These are phyloP conservation scores for Alternaria incomplexa DNA, from an alignment of 2,329 filamentous ascomycete species.

Conservation along the genomic window DNA sequence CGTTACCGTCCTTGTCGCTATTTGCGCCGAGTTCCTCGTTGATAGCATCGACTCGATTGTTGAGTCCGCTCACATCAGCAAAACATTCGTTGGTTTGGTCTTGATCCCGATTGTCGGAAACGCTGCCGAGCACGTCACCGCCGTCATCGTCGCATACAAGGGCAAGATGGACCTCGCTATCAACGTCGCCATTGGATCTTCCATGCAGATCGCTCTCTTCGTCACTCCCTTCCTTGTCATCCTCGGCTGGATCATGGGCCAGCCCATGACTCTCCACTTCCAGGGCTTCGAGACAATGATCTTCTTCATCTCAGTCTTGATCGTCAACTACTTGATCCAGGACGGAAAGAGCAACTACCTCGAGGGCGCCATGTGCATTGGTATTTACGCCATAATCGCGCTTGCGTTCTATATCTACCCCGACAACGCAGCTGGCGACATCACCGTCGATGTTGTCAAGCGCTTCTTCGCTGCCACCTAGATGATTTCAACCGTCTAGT, in stretches of 20 bases:
- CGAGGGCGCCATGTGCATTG: constrained; percentile 70
- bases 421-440: constrained; percentile 53
- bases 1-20: constrained; percentile 56
- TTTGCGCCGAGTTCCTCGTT: constrained; percentile 62
- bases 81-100: constrained; percentile 64
- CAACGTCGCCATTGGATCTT: constrained; percentile 61
- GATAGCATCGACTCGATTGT: constrained; percentile 62
- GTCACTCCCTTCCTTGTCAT: constrained; percentile 65
- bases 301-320: constrained; percentile 81
- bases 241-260: constrained; percentile 61
- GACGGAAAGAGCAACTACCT: constrained; percentile 88
- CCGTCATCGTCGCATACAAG: constrained; percentile 62
- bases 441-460: constrained; percentile 34
- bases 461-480: constrained; percentile 32
- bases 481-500: too few species aligned
- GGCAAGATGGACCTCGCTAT: constrained; percentile 65
- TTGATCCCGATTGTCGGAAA: constrained; percentile 64
- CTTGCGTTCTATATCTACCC: constrained; percentile 67
- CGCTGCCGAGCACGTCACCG: constrained; percentile 63
- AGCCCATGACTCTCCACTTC: constrained; percentile 74
- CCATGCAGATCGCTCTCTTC: constrained; percentile 63
- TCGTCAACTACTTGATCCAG: constrained; percentile 86
- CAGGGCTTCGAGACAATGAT: constrained; percentile 88
- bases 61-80: constrained; percentile 57
- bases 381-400: constrained; percentile 64